Conservation (phyloP, 2,329 filamentous ascomycete species). For the Aspergillus felis region DNA sequence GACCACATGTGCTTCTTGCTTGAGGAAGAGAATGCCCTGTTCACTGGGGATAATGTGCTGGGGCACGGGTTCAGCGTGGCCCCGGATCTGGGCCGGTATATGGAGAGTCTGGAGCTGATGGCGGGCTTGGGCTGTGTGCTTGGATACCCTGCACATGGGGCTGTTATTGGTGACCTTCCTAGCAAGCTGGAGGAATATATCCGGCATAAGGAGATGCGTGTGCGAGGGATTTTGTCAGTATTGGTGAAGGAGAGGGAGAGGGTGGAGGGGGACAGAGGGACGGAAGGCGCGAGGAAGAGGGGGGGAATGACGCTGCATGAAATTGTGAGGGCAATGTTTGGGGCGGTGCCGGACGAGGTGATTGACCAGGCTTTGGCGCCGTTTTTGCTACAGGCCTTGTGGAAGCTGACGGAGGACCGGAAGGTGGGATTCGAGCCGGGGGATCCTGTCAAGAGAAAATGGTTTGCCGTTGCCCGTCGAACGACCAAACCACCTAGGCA, state of each 20-base stretch:
- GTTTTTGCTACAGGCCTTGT: background rate
- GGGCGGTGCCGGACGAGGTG: no score
- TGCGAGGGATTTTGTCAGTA: background rate
- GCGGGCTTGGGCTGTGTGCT: conserved; percentile 28
- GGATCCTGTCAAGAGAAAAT: no score
- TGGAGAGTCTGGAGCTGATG: conserved; percentile 35
- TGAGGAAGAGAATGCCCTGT: conserved; percentile 69
- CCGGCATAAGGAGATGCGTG: conserved; percentile 1
- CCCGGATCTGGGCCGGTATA: conserved; percentile 38
- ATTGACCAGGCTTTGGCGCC: no score
- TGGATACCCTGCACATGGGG: conserved; percentile 48
- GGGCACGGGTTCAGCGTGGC: conserved; percentile 51
- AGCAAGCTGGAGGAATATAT: conserved; percentile 1
- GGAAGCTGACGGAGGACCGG: background rate
- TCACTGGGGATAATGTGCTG: conserved; percentile 76
- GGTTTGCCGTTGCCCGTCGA: no score
- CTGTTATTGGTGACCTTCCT: conserved; percentile 7
- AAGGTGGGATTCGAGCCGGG: conserved; percentile 1
- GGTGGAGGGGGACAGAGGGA: no score
- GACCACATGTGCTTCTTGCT: conserved; percentile 76
- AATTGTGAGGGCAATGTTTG: no score
- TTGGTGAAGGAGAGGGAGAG: background rate
- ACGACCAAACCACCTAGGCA: no score
- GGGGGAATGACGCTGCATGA: conserved; percentile 4
- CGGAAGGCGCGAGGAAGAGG: no score